Evolutionary conservation across 1,284 basidiomycete species (phyloP), one percentile per base, ranked within the genome.

Genomic region (Ceratobasidium sp.): DNA sequence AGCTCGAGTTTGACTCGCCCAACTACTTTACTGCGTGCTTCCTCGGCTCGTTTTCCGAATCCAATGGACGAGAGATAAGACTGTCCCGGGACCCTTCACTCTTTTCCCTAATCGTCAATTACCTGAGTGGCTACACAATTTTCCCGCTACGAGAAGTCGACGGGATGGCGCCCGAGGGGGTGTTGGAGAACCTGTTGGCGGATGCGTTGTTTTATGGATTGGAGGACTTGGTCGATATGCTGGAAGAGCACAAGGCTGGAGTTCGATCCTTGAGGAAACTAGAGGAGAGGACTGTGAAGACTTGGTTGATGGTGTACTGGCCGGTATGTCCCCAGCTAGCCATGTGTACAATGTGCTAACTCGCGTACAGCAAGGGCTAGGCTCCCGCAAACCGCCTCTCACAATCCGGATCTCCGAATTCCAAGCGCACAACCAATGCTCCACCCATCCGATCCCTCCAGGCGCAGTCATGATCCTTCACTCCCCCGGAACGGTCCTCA

Each of bases 21-120:
- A 71, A 71, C 37, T 71, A 71, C 39, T 59, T 71, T n/a, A 71
- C 53, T 9, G 24, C 53, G 14, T 71, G 66, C 43, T 71, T 71
- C 27, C 66, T 71, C n/a, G 66, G 66, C 24, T 46, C 53, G 16
- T 71, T 71, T 27, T 43, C 66, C 4, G 66, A 71, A 39, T 71
- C 66, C 0, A 24, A 46, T 7, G 39, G 4, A 31, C 66, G 41
- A 58, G 54, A 58, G 48, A 43, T 59, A 5, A 24, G 41, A 19
- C 27, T 71, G 2, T 59, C 66, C 11, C 66, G 66, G 8, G 49
- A 54, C 27, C 66, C 66, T 1, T 22, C 37, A 9, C 34, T 71
- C 3, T 71, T 71, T 41, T 24, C 54, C 8, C 7, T 71, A 2
- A 59, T 71, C 41, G 66, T 71, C 9, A 56, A 56, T 22, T 71